Conservation (phyloP, 1,139 yeast species). For the Taphrina betulina region DNA sequence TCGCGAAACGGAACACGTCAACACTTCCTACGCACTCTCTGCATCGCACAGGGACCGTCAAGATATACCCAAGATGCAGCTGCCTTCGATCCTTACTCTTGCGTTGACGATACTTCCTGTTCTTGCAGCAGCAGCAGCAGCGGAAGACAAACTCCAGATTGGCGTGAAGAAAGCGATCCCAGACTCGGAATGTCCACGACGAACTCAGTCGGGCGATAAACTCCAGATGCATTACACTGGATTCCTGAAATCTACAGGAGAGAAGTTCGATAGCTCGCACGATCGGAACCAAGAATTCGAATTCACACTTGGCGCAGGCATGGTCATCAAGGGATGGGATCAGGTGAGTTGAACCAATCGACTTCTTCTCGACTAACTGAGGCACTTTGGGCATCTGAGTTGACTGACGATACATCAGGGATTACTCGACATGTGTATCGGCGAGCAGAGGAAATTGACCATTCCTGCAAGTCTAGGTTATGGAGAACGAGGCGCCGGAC, state of each 20-base stretch:
- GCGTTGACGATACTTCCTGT: slow-evolving; percentile 1
- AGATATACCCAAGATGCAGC: slow-evolving; percentile 6
- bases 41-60: too few relatives aligned
- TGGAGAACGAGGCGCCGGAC: slow-evolving; percentile 70
- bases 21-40: too few relatives aligned
- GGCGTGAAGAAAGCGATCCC: slow-evolving; percentile 27
- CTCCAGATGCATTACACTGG: slow-evolving; percentile 98
- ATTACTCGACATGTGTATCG: slow-evolving; percentile 69
- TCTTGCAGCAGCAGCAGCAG: slow-evolving; percentile 4
- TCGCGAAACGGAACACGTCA: too few relatives aligned
- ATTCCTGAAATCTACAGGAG: slow-evolving; percentile 83
- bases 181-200: slow-evolving; percentile 18
- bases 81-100: not conserved
- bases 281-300: slow-evolving; percentile 93
- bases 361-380: too few relatives aligned
- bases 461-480: slow-evolving; percentile 78
- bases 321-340: slow-evolving; percentile 98
- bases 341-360: too few relatives aligned
- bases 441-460: slow-evolving; percentile 73
- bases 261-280: slow-evolving; percentile 85
- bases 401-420: too few relatives aligned
- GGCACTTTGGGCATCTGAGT: too few relatives aligned
- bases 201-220: slow-evolving; percentile 85
- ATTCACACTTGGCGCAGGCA: slow-evolving; percentile 92
- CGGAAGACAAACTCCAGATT: slow-evolving; percentile 22